These are phyloP conservation scores for Combretum micranthum DNA, from an alignment of 345 rosid species.

Conservation along the genomic window DNA sequence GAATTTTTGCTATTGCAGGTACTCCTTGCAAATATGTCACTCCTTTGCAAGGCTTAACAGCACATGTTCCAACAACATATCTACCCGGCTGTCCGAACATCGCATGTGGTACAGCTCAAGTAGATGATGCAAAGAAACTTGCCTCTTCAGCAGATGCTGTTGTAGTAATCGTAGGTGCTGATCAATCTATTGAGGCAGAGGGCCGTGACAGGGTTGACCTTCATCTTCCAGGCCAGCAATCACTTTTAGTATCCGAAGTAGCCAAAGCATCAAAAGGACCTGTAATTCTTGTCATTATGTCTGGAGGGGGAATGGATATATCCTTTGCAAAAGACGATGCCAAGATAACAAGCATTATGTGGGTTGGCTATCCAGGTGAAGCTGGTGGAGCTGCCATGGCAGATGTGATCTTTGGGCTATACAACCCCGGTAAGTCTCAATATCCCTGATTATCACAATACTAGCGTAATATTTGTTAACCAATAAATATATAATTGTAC, in stretches of 20 bases:
- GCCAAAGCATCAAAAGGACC: conserved; percentile 74
- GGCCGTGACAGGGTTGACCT: conserved; percentile 53
- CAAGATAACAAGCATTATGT: conserved; percentile 65
- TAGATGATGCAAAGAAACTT: conserved; percentile 44
- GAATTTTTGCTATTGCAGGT: conserved; percentile 28
- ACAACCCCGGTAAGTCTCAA: conserved; percentile 63
- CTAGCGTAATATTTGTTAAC: background rate
- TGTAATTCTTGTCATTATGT: conserved; percentile 87
- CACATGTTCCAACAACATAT: conserved; percentile 45
- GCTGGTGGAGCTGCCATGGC: conserved; percentile 95
- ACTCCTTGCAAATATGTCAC: conserved; percentile 80
- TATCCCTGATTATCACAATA: background rate
- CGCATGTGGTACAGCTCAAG: conserved; percentile 52
- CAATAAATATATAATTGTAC: no score
- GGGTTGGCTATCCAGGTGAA: conserved; percentile 96
- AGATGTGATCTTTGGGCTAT: conserved; percentile 64
- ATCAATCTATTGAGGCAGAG: conserved; percentile 73
- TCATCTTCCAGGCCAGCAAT: conserved; percentile 76
- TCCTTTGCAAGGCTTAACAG: conserved; percentile 70
- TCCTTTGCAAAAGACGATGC: conserved; percentile 53
- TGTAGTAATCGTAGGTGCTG: conserved; percentile 71
- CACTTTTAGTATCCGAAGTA: conserved; percentile 47
- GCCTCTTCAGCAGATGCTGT: conserved; percentile 70
- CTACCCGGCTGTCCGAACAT: conserved; percentile 67
- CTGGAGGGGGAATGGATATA: conserved; percentile 86